A percentile compares a stretch with the other conserved stretches of the same genome.
Evolutionary conservation across 768 basidiomycete genomes (phyloP).

Genomic region (Suillus cothurnatus): DNA sequence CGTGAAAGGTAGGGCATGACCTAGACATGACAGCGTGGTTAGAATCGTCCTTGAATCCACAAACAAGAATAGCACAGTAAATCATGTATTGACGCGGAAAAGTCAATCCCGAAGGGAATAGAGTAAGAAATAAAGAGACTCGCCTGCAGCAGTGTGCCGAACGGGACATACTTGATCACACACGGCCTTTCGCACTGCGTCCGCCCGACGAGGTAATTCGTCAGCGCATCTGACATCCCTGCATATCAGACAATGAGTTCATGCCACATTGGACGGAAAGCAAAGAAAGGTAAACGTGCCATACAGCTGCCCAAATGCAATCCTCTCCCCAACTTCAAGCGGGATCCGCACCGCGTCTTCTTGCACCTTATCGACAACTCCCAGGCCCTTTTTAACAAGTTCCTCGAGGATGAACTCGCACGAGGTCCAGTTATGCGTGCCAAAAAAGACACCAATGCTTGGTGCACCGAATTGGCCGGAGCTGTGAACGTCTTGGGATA

Average conservation of each 20-base stretch:
- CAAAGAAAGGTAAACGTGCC: conserved; percentile 46
- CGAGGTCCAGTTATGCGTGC: conserved; percentile 83
- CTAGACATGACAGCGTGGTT: conserved; percentile 35
- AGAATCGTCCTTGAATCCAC: background rate
- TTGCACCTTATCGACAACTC: conserved; percentile 19
- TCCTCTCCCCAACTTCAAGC: conserved; percentile 60
- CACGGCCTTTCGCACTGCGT: conserved; percentile 61
- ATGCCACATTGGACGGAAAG: background rate
- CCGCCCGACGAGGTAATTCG: conserved; percentile 63
- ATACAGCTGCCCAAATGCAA: conserved; percentile 81
- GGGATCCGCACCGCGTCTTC: conserved; percentile 36
- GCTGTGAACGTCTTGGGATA: conserved; percentile 52
- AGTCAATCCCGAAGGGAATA: background rate
- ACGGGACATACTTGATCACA: conserved; percentile 84
- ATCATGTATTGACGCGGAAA: background rate
- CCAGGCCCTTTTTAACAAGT: conserved; percentile 56
- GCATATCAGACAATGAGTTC: conserved; percentile 8
- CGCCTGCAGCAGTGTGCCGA: conserved; percentile 71
- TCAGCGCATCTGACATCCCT: conserved; percentile 89
- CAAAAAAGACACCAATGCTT: conserved; percentile 71
- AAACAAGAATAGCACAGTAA: background rate
- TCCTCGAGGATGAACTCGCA: conserved; percentile 61
- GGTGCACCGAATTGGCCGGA: conserved; percentile 13
- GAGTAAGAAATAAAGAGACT: conserved; percentile 12
- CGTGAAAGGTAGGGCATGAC: conserved; percentile 91